phyloP scores from a whole-genome alignment of 345 rosid genomes.

The Salix koriyanagi region DNA sequence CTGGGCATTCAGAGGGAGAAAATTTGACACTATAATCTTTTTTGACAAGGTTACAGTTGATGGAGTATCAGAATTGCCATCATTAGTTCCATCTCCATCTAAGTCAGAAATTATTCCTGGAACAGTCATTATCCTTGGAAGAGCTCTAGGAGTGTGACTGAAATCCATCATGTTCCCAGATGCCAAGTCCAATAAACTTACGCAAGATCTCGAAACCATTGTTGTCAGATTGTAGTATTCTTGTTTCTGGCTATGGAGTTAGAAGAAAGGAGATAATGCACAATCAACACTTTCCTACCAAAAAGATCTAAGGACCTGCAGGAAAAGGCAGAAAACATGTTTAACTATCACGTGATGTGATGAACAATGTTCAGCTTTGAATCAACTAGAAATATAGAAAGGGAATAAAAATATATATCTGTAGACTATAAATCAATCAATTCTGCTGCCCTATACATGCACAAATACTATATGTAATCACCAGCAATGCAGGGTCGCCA shows the following conservation, averaged over 20 bases:
- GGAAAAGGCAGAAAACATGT: not conserved
- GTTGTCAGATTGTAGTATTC: not conserved
- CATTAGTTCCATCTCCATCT: constrained; percentile 27
- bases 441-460: not conserved
- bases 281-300: not conserved
- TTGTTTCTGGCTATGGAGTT: not conserved
- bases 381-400: not conserved
- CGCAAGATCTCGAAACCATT: constrained; percentile 67
- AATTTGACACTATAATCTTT: constrained; percentile 39
- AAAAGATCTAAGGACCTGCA: constrained; percentile 12
- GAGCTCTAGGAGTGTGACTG: constrained; percentile 46
- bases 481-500: not conserved
- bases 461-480: not conserved
- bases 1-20: constrained; percentile 34
- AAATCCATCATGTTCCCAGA: constrained; percentile 52
- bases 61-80: constrained; percentile 10
- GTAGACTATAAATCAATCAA: not conserved
- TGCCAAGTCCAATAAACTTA: constrained; percentile 56
- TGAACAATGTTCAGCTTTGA: not conserved
- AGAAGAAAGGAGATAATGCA: not conserved
- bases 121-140: constrained; percentile 52
- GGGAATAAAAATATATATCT: not conserved
- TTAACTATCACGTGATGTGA: not conserved
- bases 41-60: constrained; percentile 16
- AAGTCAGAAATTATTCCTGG: constrained; percentile 54